phyloP scores from a whole-genome alignment of 2,329 filamentous ascomycete genomes.

The Ascochyta lentis region DNA sequence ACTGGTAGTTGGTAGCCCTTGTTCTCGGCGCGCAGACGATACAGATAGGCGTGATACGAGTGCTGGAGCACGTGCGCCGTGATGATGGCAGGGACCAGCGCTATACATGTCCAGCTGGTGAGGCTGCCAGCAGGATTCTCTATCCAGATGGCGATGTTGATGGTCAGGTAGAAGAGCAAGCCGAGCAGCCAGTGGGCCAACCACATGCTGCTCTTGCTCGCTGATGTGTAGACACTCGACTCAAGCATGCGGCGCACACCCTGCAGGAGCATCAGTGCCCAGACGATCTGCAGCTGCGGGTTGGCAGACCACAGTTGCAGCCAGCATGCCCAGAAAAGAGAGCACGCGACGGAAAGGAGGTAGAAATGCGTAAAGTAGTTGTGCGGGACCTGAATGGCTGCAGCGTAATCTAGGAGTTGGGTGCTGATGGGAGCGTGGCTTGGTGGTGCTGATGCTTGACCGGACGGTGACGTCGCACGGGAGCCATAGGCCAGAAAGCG shows the following conservation, averaged over 20 bases:
- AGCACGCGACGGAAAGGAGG: slow-evolving; percentile 70
- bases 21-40: slow-evolving; percentile 46
- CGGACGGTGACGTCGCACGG: slow-evolving; percentile 48
- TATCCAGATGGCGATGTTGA: slow-evolving; percentile 81
- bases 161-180: slow-evolving; percentile 75
- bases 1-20: slow-evolving; percentile 81
- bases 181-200: slow-evolving; percentile 83
- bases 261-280: slow-evolving; percentile 78
- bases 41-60: slow-evolving; percentile 59
- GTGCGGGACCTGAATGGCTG: slow-evolving; percentile 75
- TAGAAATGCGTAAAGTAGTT: slow-evolving; percentile 93
- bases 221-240: slow-evolving; percentile 69
- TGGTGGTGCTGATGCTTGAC: slow-evolving; percentile 2
- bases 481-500: slow-evolving; percentile 69
- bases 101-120: slow-evolving; percentile 53
- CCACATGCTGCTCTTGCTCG: slow-evolving; percentile 81
- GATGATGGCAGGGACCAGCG: slow-evolving; percentile 70
- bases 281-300: slow-evolving; percentile 69
- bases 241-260: slow-evolving; percentile 79
- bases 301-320: slow-evolving; percentile 53
- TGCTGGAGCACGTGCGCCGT: slow-evolving; percentile 76
- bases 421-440: slow-evolving; percentile 18
- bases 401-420: slow-evolving; percentile 57
- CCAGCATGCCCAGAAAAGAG: slow-evolving; percentile 76
- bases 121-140: slow-evolving; percentile 64